Percentiles rank a stretch among this genome's conserved stretches.
Conservation (phyloP, 768 basidiomycete genomes). For the Boletus eberwhitei region DNA sequence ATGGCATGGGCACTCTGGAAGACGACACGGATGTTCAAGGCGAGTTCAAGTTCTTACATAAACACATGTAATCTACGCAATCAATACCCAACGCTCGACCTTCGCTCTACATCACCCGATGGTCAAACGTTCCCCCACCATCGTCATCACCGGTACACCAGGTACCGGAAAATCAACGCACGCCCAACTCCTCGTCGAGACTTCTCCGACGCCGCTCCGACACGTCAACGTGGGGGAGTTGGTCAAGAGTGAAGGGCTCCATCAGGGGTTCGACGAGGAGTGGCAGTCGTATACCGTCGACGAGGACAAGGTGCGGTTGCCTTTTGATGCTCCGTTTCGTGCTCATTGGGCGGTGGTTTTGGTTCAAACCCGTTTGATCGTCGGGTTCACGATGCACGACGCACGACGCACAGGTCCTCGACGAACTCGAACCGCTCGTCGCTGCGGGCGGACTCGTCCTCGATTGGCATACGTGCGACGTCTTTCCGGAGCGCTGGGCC, state of each 20-base stretch:
- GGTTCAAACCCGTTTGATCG: too few species aligned
- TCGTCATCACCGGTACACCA: conserved; percentile 87
- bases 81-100: too few species aligned
- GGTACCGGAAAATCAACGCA: conserved; percentile 97
- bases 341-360: too few species aligned
- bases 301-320: conserved; percentile 80
- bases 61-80: too few species aligned
- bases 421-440: conserved; percentile 77
- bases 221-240: conserved; percentile 91
- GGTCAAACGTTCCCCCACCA: conserved; percentile 50
- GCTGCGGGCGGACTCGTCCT: conserved; percentile 76
- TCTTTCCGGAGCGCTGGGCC: conserved; percentile 94
- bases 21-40: too few species aligned
- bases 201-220: conserved; percentile 64
- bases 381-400: too few species aligned
- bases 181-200: conserved; percentile 74
- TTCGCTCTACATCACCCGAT: neutral
- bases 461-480: conserved; percentile 93
- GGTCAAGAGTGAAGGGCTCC: conserved; percentile 79
- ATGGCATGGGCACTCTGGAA: too few species aligned
- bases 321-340: too few species aligned
- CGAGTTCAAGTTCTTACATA: too few species aligned
- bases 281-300: conserved; percentile 95
- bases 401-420: conserved; percentile 57
- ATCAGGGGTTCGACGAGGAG: conserved; percentile 86